Evolutionary conservation across 768 basidiomycete species (phyloP), one percentile per base, ranked within the genome.

Genomic region (Russula sp.): DNA sequence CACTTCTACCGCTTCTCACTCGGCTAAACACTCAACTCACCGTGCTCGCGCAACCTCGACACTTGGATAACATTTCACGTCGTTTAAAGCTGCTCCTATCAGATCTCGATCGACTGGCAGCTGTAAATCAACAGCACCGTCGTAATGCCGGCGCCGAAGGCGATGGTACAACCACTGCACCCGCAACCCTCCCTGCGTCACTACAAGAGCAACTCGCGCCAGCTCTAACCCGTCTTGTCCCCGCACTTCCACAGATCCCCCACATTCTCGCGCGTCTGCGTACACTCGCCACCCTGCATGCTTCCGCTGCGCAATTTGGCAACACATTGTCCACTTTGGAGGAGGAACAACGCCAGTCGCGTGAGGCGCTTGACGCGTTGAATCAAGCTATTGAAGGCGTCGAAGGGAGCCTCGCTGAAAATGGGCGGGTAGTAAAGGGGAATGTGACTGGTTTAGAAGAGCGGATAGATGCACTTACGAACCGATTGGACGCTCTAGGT

Each of bases 41-140:
- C 7, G 78, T 98, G 16, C 84, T 99, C 49, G 91, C 96, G 0
- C 94, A 98, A 75, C 96, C 97, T 0, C 85, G 95, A 16, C 94
- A 98, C 70, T 86, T 98, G 53, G 97, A 99, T 73, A 90, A 93
- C 11, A 89, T 98, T 64, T 95, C 95, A 2, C 84, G 96, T 5
- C 86, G 96, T 5, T 82, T 98, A 63, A 99, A 98, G 69, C 77
- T 98, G 8, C 82, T 98, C 18, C 79, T 96, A 14, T 87, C 93
- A 1, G 97, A 99, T 73, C 82, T 99, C 54, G 96, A 98, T 53
- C 86, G 95, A 35, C 81, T 83, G 5, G 84, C 87, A 38, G 46
- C 71, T 59, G 42, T 73, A 52, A 74, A 70, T 65, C 69, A 69
- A 42, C 73, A 71, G 46, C 71, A 72, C 7, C 78, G 75, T 70